phyloP scores from a whole-genome alignment of 139 green algal species.

The Mychonastes homosphaera region DNA sequence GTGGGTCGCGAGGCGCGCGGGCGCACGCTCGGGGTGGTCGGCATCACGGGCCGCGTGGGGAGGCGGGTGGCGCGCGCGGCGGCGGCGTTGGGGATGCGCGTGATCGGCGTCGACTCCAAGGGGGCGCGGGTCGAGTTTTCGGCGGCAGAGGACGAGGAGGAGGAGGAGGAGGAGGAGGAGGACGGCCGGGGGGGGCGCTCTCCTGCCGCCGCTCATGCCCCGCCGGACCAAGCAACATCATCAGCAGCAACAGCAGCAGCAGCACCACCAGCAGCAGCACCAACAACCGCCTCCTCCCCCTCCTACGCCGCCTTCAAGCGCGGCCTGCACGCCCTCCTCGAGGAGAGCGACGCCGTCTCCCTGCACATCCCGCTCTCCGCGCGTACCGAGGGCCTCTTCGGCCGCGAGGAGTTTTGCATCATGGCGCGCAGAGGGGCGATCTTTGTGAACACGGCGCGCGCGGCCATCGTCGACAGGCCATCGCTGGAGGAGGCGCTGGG shows the following conservation, averaged over 20 bases:
- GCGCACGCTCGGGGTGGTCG: constrained; percentile 42
- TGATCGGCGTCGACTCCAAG: constrained; percentile 20
- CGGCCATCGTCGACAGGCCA: constrained; percentile 22
- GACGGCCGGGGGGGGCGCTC: neutral
- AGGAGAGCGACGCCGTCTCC: constrained; percentile 22
- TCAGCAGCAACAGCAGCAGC: constrained; percentile 21
- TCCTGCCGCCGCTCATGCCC: neutral
- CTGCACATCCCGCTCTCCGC: constrained; percentile 37
- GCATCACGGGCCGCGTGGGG: constrained; percentile 36
- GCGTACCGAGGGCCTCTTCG: constrained; percentile 32
- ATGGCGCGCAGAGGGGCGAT: constrained; percentile 32
- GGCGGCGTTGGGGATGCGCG: constrained; percentile 36
- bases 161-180: too few species aligned
- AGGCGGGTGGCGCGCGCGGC: constrained; percentile 19
- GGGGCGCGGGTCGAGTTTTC: neutral
- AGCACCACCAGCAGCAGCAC: too few species aligned
- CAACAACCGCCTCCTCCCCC: too few species aligned
- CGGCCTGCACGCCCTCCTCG: too few species aligned
- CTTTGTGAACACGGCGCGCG: constrained; percentile 36
- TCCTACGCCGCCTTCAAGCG: too few species aligned
- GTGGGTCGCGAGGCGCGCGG: constrained; percentile 29
- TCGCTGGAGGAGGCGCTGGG: constrained; percentile 29
- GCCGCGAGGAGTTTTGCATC: constrained; percentile 19
- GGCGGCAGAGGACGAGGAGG: neutral
- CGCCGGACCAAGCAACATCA: neutral